Evolutionary conservation across 805 yeast genomes (phyloP), one percentile per base, ranked within the genome.

Genomic region (Saccharomyces cerevisiae): DNA sequence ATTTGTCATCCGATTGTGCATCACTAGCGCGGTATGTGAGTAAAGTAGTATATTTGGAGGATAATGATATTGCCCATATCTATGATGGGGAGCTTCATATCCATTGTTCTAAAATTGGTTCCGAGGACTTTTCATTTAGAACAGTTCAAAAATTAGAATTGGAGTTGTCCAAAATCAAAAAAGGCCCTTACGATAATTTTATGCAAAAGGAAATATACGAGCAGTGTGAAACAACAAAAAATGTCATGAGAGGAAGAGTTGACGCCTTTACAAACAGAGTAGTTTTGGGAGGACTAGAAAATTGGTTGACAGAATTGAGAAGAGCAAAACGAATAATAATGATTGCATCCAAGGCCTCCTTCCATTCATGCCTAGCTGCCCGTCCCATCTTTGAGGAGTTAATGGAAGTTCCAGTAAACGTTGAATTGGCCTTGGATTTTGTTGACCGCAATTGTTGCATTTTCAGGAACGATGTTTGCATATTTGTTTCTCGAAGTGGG

Each of bases 291-390:
- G 99, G 99, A 41, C 79, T 94, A 66, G 82, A 86, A 63, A 79
- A 85, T 14, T 88, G 84, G 80, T 77, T 94, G 59, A 83, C 94
- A 30, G 87, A 94, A 48, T 88, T 94, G 58, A 83, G 97, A 75
- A 83, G 97, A 67, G 90, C 97, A 64, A 84, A 97, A 75, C 83
- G 99, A 73, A 80, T 94, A 65, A 87, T 91, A 57, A 94, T 94
- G 98, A 87, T 94, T 75, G 99, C 99, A 1, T 94, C 99, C 76
- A 99, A 99, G 76, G 94, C 99, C 5, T 94, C 99, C 0, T 94
- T 91, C 70, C 99, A 94, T 74, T 92, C 98, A n/a, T 94, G 99
- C 77, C 75, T 94, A 69, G 99, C 99, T 24, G 92, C 96, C 24
- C 84, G 99, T 73, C 87, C 97, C 13, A 85, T 90, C 59, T 91